Base-by-base conservation (phyloP, 2,329 filamentous ascomycete genomes). In the Penicillium frequentans region DNA sequence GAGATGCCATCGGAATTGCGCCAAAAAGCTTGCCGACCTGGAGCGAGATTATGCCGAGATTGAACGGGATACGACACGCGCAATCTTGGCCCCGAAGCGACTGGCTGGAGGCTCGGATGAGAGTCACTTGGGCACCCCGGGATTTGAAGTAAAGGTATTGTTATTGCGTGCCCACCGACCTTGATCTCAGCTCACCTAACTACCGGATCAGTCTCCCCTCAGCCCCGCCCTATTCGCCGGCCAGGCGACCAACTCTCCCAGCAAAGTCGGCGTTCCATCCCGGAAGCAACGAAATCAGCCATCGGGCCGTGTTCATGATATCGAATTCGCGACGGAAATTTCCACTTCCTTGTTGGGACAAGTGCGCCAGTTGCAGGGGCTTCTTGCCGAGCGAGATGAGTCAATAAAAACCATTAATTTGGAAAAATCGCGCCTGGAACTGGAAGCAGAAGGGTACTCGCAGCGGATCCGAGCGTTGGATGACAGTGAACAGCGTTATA, bases 321-420 rank as follows among this genome's bases (percentile, higher is more conserved):
- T 99, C 70, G 92, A 97, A 67, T 96, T 99, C 70, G 95, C 93
- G n/a, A 93, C 95, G 50, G 93, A 99, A 71, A 97, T 99, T 68
- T 97, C 92, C 70, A 96, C 91, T 6, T 96, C 92, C 2, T 82
- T 99, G 51, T 88, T 99, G 51, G 87, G 90, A n/a, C 95, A 98
- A 77, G 90, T 99, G 50, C 89, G 95, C 60, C 92, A 95, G 70
- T 78, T 99, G 54, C 95, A 99, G 74, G 84, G 87, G 2, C 81
- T 96, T 16, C 82, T 99, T 11, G 84, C 88, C 0, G 92, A 98
- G 76, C 90, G 91, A 64, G 95, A 99, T 62, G 93, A 96, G 52
- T 83, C 91, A 47, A 79, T 97, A 63, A 93, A 90, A 72, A 83
- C 87, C 19, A 81, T 87, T 60, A 89, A 89, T 64, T 74, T 86